These are phyloP conservation scores for Colletotrichum viniferum DNA, from an alignment of 2,329 filamentous ascomycete species.

Conservation along the genomic window DNA sequence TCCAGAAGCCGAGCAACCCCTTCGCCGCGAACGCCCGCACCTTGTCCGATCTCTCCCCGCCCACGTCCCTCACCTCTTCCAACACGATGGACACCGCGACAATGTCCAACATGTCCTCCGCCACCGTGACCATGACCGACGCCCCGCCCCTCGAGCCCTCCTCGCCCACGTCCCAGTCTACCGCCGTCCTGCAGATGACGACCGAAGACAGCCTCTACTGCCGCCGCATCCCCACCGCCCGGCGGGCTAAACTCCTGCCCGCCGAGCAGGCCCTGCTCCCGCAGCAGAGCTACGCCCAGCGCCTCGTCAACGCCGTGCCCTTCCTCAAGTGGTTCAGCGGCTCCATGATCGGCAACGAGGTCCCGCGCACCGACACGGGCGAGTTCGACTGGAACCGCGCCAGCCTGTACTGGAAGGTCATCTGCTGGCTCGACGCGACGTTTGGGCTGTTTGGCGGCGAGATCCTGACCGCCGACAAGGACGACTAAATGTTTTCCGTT, in stretches of 20 bases:
- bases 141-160: conserved; percentile 18
- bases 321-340: conserved; percentile 75
- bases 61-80: conserved; percentile 55
- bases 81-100: conserved; percentile 64
- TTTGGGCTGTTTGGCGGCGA: conserved; percentile 65
- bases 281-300: conserved; percentile 68
- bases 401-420: conserved; percentile 70
- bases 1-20: conserved; percentile 29
- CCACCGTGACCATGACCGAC: conserved; percentile 51
- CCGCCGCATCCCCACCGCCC: conserved; percentile 69
- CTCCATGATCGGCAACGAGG: conserved; percentile 75
- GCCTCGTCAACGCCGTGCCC: conserved; percentile 68
- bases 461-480: conserved; percentile 61
- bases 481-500: conserved; percentile 46
- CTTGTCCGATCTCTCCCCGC: conserved; percentile 40
- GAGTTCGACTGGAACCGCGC: conserved; percentile 77
- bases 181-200: background rate
- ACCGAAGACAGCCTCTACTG: conserved; percentile 52
- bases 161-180: background rate
- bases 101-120: conserved; percentile 44
- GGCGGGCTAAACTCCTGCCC: conserved; percentile 67
- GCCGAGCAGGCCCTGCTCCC: conserved; percentile 74
- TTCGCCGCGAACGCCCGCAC: conserved; percentile 39
- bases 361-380: conserved; percentile 74
- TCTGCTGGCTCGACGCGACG: conserved; percentile 65